These are phyloP conservation scores for Tephrocybe sp. DNA, from an alignment of 768 basidiomycete genomes.

Conservation along the genomic window DNA sequence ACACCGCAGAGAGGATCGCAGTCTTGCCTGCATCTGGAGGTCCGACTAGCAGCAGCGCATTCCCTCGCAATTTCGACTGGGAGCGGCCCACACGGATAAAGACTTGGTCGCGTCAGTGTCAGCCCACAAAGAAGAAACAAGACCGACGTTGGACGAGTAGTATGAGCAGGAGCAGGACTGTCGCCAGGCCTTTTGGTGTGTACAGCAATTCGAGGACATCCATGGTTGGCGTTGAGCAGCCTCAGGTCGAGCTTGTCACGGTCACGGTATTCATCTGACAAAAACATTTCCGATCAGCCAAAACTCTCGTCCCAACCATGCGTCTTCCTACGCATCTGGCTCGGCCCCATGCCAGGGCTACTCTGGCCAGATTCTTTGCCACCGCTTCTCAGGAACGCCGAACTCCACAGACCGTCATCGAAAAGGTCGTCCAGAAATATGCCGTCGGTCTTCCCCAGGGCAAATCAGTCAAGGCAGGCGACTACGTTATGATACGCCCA, in stretches of 20 bases:
- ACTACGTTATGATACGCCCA: constrained; percentile 99
- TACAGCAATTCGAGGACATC: too few species aligned
- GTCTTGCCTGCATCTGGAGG: constrained; percentile 82
- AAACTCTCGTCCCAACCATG: constrained; percentile 11
- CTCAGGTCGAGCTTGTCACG: too few species aligned
- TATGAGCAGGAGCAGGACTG: too few species aligned
- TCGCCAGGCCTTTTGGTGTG: too few species aligned
- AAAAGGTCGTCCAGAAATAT: constrained; percentile 98
- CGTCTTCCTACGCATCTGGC: constrained; percentile 19
- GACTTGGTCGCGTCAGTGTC: constrained; percentile 30
- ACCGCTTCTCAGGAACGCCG: constrained; percentile 25
- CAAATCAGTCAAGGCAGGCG: constrained; percentile 85
- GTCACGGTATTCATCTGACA: too few species aligned
- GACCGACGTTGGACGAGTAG: not conserved
- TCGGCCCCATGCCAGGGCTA: constrained; percentile 5
- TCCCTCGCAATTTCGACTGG: constrained; percentile 49
- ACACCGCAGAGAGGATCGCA: constrained; percentile 67
- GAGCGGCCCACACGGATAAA: constrained; percentile 42
- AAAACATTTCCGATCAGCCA: not conserved
- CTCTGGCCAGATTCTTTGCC: constrained; percentile 24
- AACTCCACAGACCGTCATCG: constrained; percentile 85
- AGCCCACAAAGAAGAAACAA: not conserved
- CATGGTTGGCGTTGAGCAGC: too few species aligned
- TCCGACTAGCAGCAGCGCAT: constrained; percentile 74
- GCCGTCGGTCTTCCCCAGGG: constrained; percentile 85